Evolutionary conservation across 2,329 filamentous ascomycete species (phyloP).

Genomic region (Aspergillus quadricinctus): DNA sequence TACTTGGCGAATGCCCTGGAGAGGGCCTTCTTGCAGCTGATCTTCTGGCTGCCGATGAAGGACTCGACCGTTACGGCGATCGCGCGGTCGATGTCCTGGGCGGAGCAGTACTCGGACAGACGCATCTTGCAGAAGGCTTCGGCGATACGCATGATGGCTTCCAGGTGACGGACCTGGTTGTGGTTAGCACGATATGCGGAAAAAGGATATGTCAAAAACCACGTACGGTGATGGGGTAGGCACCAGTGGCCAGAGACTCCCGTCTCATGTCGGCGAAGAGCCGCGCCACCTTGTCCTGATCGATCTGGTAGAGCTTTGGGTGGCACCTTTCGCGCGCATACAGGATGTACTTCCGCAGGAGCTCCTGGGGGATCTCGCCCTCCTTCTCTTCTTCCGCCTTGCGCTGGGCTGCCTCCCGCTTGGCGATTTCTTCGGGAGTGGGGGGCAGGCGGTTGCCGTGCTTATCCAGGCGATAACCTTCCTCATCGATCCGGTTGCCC

Average conservation of each 20-base stretch:
- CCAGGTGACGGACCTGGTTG: constrained; percentile 84
- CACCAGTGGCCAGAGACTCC: constrained; percentile 87
- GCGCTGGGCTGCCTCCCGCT: constrained; percentile 36
- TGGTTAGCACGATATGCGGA: background rate
- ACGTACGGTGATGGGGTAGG: constrained; percentile 95
- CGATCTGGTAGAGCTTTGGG: constrained; percentile 94
- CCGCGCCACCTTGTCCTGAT: constrained; percentile 92
- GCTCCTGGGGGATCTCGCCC: constrained; percentile 80
- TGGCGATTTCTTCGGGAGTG: constrained; percentile 44
- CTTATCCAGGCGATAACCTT: constrained; percentile 49
- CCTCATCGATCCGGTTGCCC: constrained; percentile 57
- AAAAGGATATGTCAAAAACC: background rate
- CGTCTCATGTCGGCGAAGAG: constrained; percentile 95
- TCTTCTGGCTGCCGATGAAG: constrained; percentile 93
- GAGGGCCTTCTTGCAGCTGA: constrained; percentile 95
- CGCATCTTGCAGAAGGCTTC: constrained; percentile 98
- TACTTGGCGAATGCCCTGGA: constrained; percentile 96
- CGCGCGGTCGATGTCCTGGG: constrained; percentile 89
- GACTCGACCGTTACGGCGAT: constrained; percentile 96
- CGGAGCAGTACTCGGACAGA: constrained; percentile 88
- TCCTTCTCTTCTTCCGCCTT: constrained; percentile 49
- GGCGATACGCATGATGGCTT: constrained; percentile 93
- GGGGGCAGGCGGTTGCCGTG: constrained; percentile 34
- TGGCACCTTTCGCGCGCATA: constrained; percentile 85
- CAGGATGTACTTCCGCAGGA: constrained; percentile 93